These are phyloP conservation scores for Fragaria nilgerrensis DNA, from an alignment of 306 rosid genomes.

Conservation along the genomic window DNA sequence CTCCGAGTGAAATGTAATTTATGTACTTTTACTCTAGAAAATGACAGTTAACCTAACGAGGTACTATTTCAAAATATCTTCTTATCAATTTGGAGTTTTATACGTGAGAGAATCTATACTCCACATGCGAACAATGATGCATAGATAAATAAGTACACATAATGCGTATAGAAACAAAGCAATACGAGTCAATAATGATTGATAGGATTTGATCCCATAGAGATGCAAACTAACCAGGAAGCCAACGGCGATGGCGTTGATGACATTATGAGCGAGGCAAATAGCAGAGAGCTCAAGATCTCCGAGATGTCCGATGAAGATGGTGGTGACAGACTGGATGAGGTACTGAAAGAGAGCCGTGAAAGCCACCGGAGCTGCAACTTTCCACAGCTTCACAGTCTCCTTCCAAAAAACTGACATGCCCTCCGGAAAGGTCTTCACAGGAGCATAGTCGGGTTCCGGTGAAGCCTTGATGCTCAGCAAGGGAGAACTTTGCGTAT, in stretches of 20 bases:
- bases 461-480: not conserved
- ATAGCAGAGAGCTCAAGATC: conserved; percentile 28
- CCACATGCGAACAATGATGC: not conserved
- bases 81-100: not conserved
- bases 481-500: not conserved
- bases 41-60: not conserved
- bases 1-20: not conserved
- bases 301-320: conserved; percentile 26
- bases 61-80: not conserved
- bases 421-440: conserved; percentile 17
- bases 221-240: conserved; percentile 1
- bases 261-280: conserved; percentile 16
- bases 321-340: conserved; percentile 8
- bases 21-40: not conserved
- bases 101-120: too few relatives aligned
- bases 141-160: not conserved
- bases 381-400: conserved; percentile 34
- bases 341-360: conserved; percentile 21
- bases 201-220: not conserved
- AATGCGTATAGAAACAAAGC: not conserved
- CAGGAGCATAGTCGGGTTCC: conserved; percentile 16
- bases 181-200: not conserved
- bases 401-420: conserved; percentile 24
- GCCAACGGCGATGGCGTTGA: conserved; percentile 11
- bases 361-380: conserved; percentile 26